A percentile compares a stretch with the other conserved stretches of the same genome.
phyloP scores from a whole-genome alignment of 164 flowering plant genomes.

The Vitis rupestris region DNA sequence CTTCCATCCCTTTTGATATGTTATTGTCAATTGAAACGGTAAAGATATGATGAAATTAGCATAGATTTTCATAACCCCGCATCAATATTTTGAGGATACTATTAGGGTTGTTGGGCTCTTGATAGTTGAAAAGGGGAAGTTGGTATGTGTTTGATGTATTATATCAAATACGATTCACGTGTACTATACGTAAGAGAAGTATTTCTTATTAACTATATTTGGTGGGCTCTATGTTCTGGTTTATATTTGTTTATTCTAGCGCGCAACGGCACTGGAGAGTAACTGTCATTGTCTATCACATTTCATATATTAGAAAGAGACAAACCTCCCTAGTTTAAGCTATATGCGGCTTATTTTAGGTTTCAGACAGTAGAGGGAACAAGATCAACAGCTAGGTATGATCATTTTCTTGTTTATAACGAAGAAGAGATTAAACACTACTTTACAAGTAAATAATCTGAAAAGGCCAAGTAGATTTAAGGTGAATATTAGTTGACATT shows the following conservation, averaged over 20 bases:
- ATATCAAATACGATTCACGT: slow-evolving; percentile 33
- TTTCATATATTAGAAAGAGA: neutral
- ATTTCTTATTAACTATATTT: neutral
- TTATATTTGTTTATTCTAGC: slow-evolving; percentile 8
- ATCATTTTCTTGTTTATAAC: too few relatives aligned
- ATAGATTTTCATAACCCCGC: slow-evolving; percentile 40
- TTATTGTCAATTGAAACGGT: slow-evolving; percentile 32
- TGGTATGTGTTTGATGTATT: slow-evolving; percentile 14
- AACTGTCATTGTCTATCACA: slow-evolving; percentile 11
- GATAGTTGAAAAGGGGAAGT: slow-evolving; percentile 20
- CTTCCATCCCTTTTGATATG: slow-evolving; percentile 11
- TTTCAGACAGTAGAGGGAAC: too few relatives aligned
- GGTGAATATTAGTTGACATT: too few relatives aligned
- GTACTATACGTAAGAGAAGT: slow-evolving; percentile 26
- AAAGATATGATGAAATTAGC: slow-evolving; percentile 49
- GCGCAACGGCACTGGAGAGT: neutral
- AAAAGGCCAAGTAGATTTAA: too few relatives aligned
- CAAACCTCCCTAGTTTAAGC: neutral
- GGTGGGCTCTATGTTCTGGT: neutral
- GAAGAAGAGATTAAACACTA: too few relatives aligned
- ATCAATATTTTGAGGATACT: neutral
- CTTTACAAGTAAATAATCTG: too few relatives aligned
- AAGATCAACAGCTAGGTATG: too few relatives aligned
- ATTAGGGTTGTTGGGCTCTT: slow-evolving; percentile 26
- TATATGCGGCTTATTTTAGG: neutral